These are phyloP conservation scores for Boletus edulis DNA, from an alignment of 768 basidiomycete genomes.

Conservation along the genomic window DNA sequence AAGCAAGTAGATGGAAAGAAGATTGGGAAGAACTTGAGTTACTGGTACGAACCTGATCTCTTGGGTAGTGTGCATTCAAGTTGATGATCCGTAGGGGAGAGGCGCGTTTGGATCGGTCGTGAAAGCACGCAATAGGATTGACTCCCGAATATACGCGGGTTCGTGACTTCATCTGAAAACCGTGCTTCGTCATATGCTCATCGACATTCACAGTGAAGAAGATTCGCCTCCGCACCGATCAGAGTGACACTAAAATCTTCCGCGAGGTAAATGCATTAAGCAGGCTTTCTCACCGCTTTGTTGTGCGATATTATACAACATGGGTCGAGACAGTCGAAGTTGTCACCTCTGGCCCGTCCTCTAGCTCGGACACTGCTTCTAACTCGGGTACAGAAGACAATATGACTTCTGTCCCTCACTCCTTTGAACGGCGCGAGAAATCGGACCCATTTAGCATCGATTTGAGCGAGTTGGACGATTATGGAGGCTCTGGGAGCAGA, in stretches of 20 bases:
- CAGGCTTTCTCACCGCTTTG: constrained; percentile 81
- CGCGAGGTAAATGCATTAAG: constrained; percentile 91
- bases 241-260: constrained; percentile 85
- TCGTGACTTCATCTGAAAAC: constrained; percentile 13
- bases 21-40: constrained; percentile 94
- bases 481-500: constrained; percentile 48
- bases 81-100: constrained; percentile 54
- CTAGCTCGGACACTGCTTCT: constrained; percentile 41
- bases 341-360: constrained; percentile 44
- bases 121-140: constrained; percentile 88
- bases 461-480: constrained; percentile 59
- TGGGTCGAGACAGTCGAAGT: constrained; percentile 78
- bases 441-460: constrained; percentile 65
- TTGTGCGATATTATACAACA: constrained; percentile 89
- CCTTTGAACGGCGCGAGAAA: constrained; percentile 38
- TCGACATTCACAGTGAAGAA: constrained; percentile 66
- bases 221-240: constrained; percentile 71
- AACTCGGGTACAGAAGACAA: constrained; percentile 43
- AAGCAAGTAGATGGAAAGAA: constrained; percentile 81
- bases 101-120: constrained; percentile 95
- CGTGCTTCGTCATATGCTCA: neutral
- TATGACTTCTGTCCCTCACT: constrained; percentile 55
- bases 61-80: neutral
- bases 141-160: constrained; percentile 82
- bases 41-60: constrained; percentile 42